Base-by-base conservation (phyloP, 2,329 filamentous ascomycete genomes). In the Fusarium sp. region DNA sequence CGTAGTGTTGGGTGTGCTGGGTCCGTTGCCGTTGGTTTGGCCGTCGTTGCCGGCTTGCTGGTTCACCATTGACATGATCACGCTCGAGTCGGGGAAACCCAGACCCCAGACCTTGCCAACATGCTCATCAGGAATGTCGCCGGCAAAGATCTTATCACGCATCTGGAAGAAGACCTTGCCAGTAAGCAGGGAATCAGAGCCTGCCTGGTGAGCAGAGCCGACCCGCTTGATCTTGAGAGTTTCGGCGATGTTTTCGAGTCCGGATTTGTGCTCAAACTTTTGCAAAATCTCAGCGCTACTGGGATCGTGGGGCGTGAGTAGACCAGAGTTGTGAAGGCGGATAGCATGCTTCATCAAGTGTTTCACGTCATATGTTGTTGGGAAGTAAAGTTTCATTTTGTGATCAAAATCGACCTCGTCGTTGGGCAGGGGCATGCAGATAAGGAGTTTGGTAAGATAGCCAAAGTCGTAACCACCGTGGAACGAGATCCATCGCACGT, bases 401-500 rank as follows among this genome's bases (percentile, higher is more conserved):
- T 89, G 86, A 73, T 96, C 91, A 75, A 98, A 99, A 63, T 95
- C 89, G 45, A 88, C 84, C 74, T 98, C 95, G 67, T 96, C 92
- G 67, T 93, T 91, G 1, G 95, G 95, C 8, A 99, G 82, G 39
- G 89, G 87, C 65, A 88, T 85, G 77, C 91, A 91, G 53, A 91
- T 89, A 74, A 99, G 88, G 54, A 97, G 88, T 78, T 99, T 99
- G 72, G 96, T 93, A 42, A 99, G 82, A 72, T 98, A 98, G 44
- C 93, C 95, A 77, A 99, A 98, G 79, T 99, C 95, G 77, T 99
- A 99, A 58, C 94, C 95, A 25, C 92, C 95, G 75, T 99, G 95
- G 78, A 98, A 98, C 4, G 92, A 96, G 63, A 99, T 91, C 95
- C 95, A 99, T 74, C 92, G 89, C 51, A 97, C 91, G 54, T 96